These are phyloP conservation scores for Grosmannia penicillata DNA, from an alignment of 2,329 filamentous ascomycete species.

Conservation along the genomic window DNA sequence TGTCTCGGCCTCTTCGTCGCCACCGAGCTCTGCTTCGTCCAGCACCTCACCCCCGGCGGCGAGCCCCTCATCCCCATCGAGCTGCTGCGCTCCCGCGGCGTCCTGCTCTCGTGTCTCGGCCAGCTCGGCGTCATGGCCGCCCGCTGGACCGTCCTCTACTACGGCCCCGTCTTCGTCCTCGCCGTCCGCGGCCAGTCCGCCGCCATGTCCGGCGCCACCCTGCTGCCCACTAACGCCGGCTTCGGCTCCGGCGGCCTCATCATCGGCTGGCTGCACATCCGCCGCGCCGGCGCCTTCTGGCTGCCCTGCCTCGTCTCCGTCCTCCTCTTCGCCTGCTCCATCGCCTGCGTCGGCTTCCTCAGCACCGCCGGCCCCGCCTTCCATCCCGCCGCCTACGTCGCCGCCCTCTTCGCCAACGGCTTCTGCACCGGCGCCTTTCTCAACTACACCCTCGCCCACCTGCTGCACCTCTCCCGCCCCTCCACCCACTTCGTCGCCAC, in stretches of 20 bases:
- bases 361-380: slow-evolving; percentile 37
- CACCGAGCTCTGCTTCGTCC: slow-evolving; percentile 36
- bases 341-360: slow-evolving; percentile 37
- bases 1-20: slow-evolving; percentile 38
- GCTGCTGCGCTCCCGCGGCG: slow-evolving; percentile 54
- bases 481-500: slow-evolving; percentile 61
- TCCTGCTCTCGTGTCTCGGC: slow-evolving; percentile 57
- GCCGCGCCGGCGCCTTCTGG: slow-evolving; percentile 60
- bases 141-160: slow-evolving; percentile 70
- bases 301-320: slow-evolving; percentile 45
- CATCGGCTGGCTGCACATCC: slow-evolving; percentile 63
- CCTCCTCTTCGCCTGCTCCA: slow-evolving; percentile 35
- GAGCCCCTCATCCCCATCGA: slow-evolving; percentile 64
- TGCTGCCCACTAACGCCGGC: slow-evolving; percentile 69
- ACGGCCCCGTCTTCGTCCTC: slow-evolving; percentile 65
- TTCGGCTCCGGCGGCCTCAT: slow-evolving; percentile 62
- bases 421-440: slow-evolving; percentile 56
- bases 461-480: slow-evolving; percentile 55
- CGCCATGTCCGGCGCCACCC: slow-evolving; percentile 56
- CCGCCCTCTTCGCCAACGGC: slow-evolving; percentile 54
- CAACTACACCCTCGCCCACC: slow-evolving; percentile 70
- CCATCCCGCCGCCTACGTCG: slow-evolving; percentile 39
- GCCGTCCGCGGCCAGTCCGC: slow-evolving; percentile 57
- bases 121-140: slow-evolving; percentile 69
- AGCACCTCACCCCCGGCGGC: slow-evolving; percentile 26